Base-by-base conservation (phyloP, 768 basidiomycete genomes). In the Mycena belliarum region DNA sequence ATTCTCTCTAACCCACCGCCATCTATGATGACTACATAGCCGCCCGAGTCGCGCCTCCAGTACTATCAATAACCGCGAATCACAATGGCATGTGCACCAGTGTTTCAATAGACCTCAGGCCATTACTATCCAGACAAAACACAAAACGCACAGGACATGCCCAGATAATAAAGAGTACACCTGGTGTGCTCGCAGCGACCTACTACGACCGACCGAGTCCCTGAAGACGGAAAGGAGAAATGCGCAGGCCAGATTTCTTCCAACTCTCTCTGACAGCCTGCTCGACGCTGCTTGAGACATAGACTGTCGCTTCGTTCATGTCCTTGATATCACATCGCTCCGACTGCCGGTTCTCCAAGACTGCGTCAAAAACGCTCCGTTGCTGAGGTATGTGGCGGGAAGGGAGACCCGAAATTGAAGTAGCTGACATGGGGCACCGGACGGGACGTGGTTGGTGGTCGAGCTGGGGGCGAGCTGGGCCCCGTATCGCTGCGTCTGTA, bases 161-260 rank as follows among this genome's bases (percentile, higher is more conserved):
- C 24, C 37, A 25, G 6, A 20, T 26, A 50, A 24, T 6, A 14
- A 5, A 26, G 41, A 25, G 5, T 14, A 26, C 35, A 50, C 5
- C 14, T 6, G 14, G 24, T 23, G 23, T 16, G 21, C 23, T 25
- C 18, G n/a, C 35, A 10, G 18, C n/a, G 18, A 45, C 26, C 16
- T 14, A 4, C 15, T 53, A 37, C 21, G n/a, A 2, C 6, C 47
- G 46, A 20, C 38, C 45, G 32, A 47, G 24, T 16, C 41, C 35
- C 29, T 47, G 50, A 25, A 57, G 56, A n/a, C 49, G 44, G 40
- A 48, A 58, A 28, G 57, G 56, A 32, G 49, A 58, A 33, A 48
- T 32, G 5, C 50, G 32, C 33, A 58, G 50, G 6, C 57, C 57
- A 25, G 45, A 46, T 41, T 46, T 47, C 9, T 23, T 44, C 57